A percentile compares a stretch with the other conserved stretches of the same genome.
phyloP scores from a whole-genome alignment of 2,329 filamentous ascomycete species.

The Trichocomaceae sp. region DNA sequence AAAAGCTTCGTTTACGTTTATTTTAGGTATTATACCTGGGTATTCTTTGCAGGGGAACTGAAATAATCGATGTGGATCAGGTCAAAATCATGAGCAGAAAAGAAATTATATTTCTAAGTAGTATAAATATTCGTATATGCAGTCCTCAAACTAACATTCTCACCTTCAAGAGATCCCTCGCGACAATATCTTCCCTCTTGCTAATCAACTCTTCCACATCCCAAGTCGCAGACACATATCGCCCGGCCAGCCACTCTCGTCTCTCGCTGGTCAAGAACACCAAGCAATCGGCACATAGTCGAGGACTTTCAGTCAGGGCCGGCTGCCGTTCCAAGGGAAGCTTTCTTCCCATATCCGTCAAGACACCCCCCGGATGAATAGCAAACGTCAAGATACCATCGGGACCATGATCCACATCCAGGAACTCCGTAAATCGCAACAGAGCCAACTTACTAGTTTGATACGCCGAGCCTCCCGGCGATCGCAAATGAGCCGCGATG shows the following conservation, averaged over 20 bases:
- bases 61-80: too few relatives aligned
- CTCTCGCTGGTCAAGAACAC: slow-evolving; percentile 17
- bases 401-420: slow-evolving; percentile 38
- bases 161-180: slow-evolving; percentile 8
- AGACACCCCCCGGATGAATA: slow-evolving; percentile 43
- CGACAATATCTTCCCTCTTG: slow-evolving; percentile 15
- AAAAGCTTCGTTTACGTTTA: too few relatives aligned
- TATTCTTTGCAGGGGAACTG: too few relatives aligned
- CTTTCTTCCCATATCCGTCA: slow-evolving; percentile 28
- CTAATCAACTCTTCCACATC: slow-evolving; percentile 17
- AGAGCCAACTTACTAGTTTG: slow-evolving; percentile 43
- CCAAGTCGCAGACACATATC: slow-evolving; percentile 16
- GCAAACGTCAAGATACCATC: slow-evolving; percentile 34
- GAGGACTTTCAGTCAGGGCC: neutral
- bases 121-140: too few relatives aligned
- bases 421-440: slow-evolving; percentile 42
- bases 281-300: neutral
- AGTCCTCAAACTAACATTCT: neutral
- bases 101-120: too few relatives aligned
- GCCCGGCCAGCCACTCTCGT: slow-evolving; percentile 14
- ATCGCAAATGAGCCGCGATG: slow-evolving; percentile 35
- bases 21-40: too few relatives aligned
- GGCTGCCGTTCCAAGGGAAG: neutral
- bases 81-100: too few relatives aligned
- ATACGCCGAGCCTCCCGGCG: slow-evolving; percentile 38